phyloP scores from a whole-genome alignment of 441 rosid species.

The Kokia cookei region DNA sequence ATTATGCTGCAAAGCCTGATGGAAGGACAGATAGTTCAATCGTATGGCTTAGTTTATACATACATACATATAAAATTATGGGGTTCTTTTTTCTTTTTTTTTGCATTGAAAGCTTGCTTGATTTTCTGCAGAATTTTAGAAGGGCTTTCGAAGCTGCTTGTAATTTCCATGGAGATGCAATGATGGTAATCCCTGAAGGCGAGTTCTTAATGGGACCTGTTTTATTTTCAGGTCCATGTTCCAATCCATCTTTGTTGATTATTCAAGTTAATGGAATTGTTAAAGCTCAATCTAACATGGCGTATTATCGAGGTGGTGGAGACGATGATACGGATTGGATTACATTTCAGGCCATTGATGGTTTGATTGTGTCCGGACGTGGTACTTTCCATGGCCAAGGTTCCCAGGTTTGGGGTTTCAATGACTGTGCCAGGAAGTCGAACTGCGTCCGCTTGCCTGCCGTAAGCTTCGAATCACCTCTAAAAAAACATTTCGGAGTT shows the following conservation, averaged over 20 bases:
- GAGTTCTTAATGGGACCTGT: slow-evolving; percentile 30
- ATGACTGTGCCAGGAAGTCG: slow-evolving; percentile 4
- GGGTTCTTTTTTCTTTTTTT: not conserved
- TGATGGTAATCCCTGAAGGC: slow-evolving; percentile 41
- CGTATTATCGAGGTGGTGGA: slow-evolving; percentile 11
- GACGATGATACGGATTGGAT: slow-evolving; percentile 35
- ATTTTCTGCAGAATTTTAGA: slow-evolving; percentile 27
- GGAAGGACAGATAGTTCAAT: slow-evolving; percentile 26
- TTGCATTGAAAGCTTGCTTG: not conserved
- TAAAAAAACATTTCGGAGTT: not conserved
- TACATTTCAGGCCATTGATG: slow-evolving; percentile 31
- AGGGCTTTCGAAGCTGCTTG: slow-evolving; percentile 46
- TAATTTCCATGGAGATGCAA: slow-evolving; percentile 23
- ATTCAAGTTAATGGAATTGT: slow-evolving; percentile 37
- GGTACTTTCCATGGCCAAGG: slow-evolving; percentile 64
- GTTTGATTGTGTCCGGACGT: slow-evolving; percentile 33
- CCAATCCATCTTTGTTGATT: slow-evolving; percentile 17
- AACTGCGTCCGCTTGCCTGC: slow-evolving; percentile 32
- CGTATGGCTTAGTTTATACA: slow-evolving; percentile 14
- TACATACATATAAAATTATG: not conserved
- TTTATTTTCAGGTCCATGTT: slow-evolving; percentile 53
- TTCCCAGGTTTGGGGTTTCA: slow-evolving; percentile 32
- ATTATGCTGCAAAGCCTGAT: slow-evolving; percentile 36
- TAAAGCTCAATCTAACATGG: slow-evolving; percentile 29
- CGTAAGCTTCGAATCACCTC: slow-evolving; percentile 28